Evolutionary conservation across 495 filamentous ascomycete genomes (phyloP).

Genomic region (Aspergillus mulundensis): DNA sequence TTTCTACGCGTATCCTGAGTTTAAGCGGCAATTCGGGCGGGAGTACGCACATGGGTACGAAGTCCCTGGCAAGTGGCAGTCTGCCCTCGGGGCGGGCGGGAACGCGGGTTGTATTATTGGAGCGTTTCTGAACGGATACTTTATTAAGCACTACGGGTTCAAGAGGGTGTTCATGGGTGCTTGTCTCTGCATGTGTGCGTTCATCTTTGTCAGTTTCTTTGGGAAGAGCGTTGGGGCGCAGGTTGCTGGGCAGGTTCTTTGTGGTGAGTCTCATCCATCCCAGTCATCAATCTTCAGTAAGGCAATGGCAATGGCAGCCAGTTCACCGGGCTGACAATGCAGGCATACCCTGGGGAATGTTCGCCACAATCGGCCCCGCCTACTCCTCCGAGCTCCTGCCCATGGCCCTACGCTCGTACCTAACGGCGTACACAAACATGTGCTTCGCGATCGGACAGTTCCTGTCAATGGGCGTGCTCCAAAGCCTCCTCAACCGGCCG

Average conservation of each 20-base stretch:
- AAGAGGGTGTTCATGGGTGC: constrained; percentile 58
- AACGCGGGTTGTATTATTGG: constrained; percentile 27
- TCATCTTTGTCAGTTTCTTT: constrained; percentile 64
- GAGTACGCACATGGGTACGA: constrained; percentile 19
- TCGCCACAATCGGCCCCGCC: constrained; percentile 47
- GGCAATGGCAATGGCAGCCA: too few species aligned
- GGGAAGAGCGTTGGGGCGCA: constrained; percentile 55
- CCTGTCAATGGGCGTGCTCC: constrained; percentile 45
- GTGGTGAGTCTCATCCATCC: constrained; percentile 30
- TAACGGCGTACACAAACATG: constrained; percentile 46
- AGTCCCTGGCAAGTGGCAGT: constrained; percentile 49
- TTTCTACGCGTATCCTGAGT: constrained; percentile 38
- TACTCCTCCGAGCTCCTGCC: constrained; percentile 52
- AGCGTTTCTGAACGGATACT: constrained; percentile 41
- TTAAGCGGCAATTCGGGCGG: constrained; percentile 30
- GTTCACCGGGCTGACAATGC: too few species aligned
- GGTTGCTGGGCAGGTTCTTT: constrained; percentile 60
- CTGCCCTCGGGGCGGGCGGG: constrained; percentile 57
- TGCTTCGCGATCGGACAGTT: constrained; percentile 52
- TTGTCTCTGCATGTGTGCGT: constrained; percentile 46
- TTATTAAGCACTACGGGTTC: constrained; percentile 42
- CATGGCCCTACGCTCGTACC: constrained; percentile 37
- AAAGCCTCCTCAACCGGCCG: constrained; percentile 27
- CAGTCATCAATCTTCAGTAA: too few species aligned
- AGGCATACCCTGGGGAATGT: constrained; percentile 37